Base-by-base conservation (phyloP, 2,329 filamentous ascomycete genomes). In the Talaromyces piceae region DNA sequence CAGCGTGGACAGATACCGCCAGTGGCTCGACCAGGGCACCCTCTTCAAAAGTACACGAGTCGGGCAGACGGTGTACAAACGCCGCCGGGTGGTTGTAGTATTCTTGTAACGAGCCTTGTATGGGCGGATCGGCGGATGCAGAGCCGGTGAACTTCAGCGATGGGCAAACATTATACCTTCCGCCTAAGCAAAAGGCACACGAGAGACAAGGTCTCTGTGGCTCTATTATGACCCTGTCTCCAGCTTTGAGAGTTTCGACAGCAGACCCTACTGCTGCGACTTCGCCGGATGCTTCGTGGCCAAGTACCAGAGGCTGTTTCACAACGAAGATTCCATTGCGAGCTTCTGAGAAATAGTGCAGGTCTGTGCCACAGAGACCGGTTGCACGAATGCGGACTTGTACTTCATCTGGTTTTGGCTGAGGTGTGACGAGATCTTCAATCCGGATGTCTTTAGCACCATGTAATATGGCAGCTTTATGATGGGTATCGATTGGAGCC, bases 281-380 rank as follows among this genome's bases (percentile, higher is more conserved):
- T 26, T 87, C 84, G 53, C 88, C 88, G 7, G 87, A 79, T 4
- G 87, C 88, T 63, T 84, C 81, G 62, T 84, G 81, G 52, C 81
- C 81, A 2, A 91, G 79, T 3, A 87, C 81, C 76, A 91, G 62
- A 62, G 56, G 49, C 20, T 54, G 22, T 12, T 28, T 26, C 12
- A 52, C 39, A 4, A 22, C 28, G 30, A 52, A 37, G 3, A 30
- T 33, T 25, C 55, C 51, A 23, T 56, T 57, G 63, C 83, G 81
- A 61, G 86, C 86, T 67, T 89, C 83, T 54, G 80, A 73, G 78
- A 86, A 91, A 79, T 91, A 91, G 75, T 93, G 82, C 13, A 81
- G 73, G 64, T 84, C 81, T 45, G 76, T 79, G 57, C 81, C 81
- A 63, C 81, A 84, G 59, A 84, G 79, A 31, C 80, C 80, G 9